These are phyloP conservation scores for Aspergillus ustus DNA, from an alignment of 2,329 filamentous ascomycete species.

Conservation along the genomic window DNA sequence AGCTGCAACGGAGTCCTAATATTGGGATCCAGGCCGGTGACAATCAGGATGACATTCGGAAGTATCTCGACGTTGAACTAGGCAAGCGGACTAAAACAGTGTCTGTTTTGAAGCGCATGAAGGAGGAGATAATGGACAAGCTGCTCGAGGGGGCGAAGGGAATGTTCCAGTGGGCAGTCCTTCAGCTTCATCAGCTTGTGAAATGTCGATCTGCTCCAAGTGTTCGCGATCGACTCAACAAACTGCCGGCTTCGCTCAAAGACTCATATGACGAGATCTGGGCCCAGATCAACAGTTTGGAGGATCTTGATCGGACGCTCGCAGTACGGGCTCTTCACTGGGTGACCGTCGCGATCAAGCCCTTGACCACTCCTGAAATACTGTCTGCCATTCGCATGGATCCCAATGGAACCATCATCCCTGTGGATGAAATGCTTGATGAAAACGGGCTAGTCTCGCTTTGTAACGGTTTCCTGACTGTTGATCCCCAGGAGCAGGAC, in stretches of 20 bases:
- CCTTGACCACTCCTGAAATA: conserved; percentile 5
- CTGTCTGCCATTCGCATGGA: conserved; percentile 18
- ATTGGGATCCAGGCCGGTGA: conserved; percentile 44
- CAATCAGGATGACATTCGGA: conserved; percentile 23
- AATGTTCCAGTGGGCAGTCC: conserved; percentile 26
- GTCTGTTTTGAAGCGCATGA: conserved; percentile 1
- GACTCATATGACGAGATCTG: conserved; percentile 20
- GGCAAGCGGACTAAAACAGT: conserved; percentile 1
- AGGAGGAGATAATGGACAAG: background rate
- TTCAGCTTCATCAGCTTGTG: conserved; percentile 22
- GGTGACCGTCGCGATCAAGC: conserved; percentile 15
- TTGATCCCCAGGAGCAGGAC: conserved; percentile 16
- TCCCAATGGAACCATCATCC: background rate
- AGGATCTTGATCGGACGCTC: conserved; percentile 10
- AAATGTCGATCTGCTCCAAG: conserved; percentile 9
- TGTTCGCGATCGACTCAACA: conserved; percentile 15
- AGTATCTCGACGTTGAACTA: conserved; percentile 7
- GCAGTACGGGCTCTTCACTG: conserved; percentile 17
- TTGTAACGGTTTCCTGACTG: conserved; percentile 18
- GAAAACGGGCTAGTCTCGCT: conserved; percentile 17
- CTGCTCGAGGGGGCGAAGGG: conserved; percentile 13
- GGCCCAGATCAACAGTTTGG: conserved; percentile 11
- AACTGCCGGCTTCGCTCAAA: conserved; percentile 18
- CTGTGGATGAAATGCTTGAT: conserved; percentile 5
- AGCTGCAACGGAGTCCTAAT: conserved; percentile 53